Evolutionary conservation across 1,284 basidiomycete species (phyloP).

Genomic region (Ustilago sp.): DNA sequence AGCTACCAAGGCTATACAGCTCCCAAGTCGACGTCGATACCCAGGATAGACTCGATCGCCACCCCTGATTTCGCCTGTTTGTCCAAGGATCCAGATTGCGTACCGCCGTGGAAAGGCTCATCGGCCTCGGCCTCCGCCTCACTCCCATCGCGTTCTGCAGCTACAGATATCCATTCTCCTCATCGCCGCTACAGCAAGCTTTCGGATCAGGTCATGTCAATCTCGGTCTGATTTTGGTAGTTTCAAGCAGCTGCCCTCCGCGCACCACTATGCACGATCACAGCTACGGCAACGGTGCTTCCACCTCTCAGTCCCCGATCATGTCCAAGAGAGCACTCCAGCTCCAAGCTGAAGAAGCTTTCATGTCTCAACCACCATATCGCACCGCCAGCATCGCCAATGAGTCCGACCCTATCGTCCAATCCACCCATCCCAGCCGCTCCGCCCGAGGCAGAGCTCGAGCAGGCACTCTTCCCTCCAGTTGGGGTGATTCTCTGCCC

Average conservation of each 20-base stretch:
- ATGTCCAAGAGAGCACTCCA: conserved; percentile 45
- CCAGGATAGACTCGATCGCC: no score
- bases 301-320: conserved; percentile 22
- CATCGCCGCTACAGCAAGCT: background rate
- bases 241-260: conserved; percentile 9
- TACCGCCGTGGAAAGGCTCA: no score
- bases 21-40: no score
- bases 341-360: conserved; percentile 51
- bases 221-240: background rate
- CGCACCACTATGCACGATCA: conserved; percentile 14
- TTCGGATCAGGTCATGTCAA: conserved; percentile 7
- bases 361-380: conserved; percentile 27
- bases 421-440: conserved; percentile 14
- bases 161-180: background rate
- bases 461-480: conserved; percentile 60
- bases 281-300: conserved; percentile 14
- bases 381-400: conserved; percentile 44
- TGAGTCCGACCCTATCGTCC: conserved; percentile 49
- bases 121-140: no score
- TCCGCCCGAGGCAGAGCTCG: conserved; percentile 48
- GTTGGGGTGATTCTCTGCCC: conserved; percentile 44
- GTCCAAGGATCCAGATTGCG: no score
- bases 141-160: background rate
- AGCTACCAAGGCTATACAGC: no score
- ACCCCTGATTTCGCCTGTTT: no score